These are phyloP conservation scores for Candida stauntonica DNA, from an alignment of 805 yeast species.

Conservation along the genomic window DNA sequence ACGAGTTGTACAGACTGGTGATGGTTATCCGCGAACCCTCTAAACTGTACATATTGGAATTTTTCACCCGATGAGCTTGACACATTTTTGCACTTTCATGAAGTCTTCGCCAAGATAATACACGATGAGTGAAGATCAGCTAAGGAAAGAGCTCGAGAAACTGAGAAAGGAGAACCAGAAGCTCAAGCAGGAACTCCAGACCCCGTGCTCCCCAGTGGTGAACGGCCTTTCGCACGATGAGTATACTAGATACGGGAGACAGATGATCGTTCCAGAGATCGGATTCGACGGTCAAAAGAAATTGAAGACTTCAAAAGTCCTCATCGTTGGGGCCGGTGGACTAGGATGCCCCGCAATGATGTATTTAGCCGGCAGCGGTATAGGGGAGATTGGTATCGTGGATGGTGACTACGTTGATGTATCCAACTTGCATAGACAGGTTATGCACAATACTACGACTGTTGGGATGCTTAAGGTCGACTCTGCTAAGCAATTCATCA, in stretches of 20 bases:
- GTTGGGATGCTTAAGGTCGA: conserved; percentile 74
- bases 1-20: neutral
- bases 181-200: neutral
- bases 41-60: too few species aligned
- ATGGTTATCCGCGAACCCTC: too few species aligned
- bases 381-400: conserved; percentile 79
- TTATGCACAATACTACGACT: conserved; percentile 62
- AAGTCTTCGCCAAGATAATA: neutral
- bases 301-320: conserved; percentile 52
- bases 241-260: conserved; percentile 84
- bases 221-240: conserved; percentile 49
- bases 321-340: conserved; percentile 96
- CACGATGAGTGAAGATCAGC: neutral
- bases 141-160: conserved; percentile 1
- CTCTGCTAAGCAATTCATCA: conserved; percentile 60
- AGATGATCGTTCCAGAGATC: conserved; percentile 85
- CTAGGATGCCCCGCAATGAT: conserved; percentile 88
- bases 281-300: conserved; percentile 47
- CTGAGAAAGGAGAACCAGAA: conserved; percentile 3
- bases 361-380: conserved; percentile 83
- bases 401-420: conserved; percentile 83
- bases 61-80: neutral
- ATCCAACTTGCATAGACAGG: conserved; percentile 87
- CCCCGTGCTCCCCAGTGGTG: neutral
- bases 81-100: neutral